Conservation (phyloP, 78 protist species). For the Corallochytrium limacisporum region DNA sequence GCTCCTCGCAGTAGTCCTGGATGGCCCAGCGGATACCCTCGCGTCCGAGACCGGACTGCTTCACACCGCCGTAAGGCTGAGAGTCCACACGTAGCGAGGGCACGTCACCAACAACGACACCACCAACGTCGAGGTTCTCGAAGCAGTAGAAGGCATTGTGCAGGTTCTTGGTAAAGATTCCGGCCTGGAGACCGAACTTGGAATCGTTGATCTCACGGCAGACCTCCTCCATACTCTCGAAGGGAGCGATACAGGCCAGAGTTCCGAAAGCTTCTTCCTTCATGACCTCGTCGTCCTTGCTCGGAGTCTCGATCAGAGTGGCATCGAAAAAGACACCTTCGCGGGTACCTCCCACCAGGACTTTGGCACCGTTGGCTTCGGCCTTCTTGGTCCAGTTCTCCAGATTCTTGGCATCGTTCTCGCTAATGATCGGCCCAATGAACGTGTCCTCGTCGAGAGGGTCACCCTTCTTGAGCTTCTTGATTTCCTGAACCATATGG, state of each 20-base stretch:
- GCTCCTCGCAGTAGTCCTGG: constrained; percentile 49
- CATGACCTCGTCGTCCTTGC: background rate
- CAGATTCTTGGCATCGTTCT: constrained; percentile 36
- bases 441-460: constrained; percentile 49
- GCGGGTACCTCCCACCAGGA: background rate
- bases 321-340: constrained; percentile 7
- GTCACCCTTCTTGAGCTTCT: constrained; percentile 22
- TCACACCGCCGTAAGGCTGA: constrained; percentile 58
- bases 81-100: constrained; percentile 17
- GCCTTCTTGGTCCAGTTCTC: constrained; percentile 19
- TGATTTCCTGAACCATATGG: background rate
- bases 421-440: constrained; percentile 57
- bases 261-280: constrained; percentile 55
- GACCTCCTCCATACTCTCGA: constrained; percentile 34
- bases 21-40: constrained; percentile 58
- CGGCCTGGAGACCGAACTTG: constrained; percentile 64
- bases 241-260: constrained; percentile 29
- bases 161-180: constrained; percentile 50
- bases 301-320: constrained; percentile 37
- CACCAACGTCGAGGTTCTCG: constrained; percentile 51
- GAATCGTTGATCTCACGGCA: constrained; percentile 29
- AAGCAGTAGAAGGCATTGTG: constrained; percentile 39
- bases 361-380: constrained; percentile 23
- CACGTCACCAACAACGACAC: constrained; percentile 55
- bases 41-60: constrained; percentile 56